Base-by-base conservation (phyloP, 352 stramenopile species). In the Globisporangium splendens region DNA sequence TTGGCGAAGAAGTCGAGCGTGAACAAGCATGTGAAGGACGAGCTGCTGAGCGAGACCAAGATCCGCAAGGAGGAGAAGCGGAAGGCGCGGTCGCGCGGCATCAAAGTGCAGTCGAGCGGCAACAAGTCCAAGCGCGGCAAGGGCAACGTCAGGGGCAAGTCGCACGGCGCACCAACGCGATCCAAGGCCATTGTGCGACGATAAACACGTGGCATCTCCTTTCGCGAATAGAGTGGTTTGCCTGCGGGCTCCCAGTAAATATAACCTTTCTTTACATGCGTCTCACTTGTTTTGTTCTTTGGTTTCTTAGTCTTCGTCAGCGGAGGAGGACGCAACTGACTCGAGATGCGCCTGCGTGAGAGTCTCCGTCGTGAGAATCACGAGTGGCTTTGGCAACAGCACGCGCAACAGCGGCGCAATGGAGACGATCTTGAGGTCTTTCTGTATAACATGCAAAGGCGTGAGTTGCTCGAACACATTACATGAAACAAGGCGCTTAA, bases 11-110 rank as follows among this genome's bases (percentile, higher is more conserved):
- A 68, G 43, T 69, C 57, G 33, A 74, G 66, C 21, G 80, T 86
- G 24, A 94, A 94, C 75, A 88, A 87, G 63, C 70, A 85, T 62
- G 83, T 77, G 43, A 93, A 91, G 72, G 70, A 84, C 59, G 85
- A 95, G 60, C 59, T 95, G 56, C 70, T 90, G 50, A 82, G 68
- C 50, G 85, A 95, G 59, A 67, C 57, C 50, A 87, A 82, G 67
- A 95, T 95, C 60, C 85, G 85, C 56, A 93, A 95, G 64, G 85
- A 93, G 63, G 83, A 95, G 69, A 83, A 78, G 62, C 83, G 85
- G 47, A 95, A 95, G 66, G 82, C 79, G 50, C 79, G 85, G 28
- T 95, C 85, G 54, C 83, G 82, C 39, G 84, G 84, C 55, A 70
- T 86, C 61, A 94, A 91, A 59, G 73, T 86, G 24, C 70, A 65